These are phyloP conservation scores for Exserohilum turcica DNA, from an alignment of 2,329 filamentous ascomycete species.

Conservation along the genomic window DNA sequence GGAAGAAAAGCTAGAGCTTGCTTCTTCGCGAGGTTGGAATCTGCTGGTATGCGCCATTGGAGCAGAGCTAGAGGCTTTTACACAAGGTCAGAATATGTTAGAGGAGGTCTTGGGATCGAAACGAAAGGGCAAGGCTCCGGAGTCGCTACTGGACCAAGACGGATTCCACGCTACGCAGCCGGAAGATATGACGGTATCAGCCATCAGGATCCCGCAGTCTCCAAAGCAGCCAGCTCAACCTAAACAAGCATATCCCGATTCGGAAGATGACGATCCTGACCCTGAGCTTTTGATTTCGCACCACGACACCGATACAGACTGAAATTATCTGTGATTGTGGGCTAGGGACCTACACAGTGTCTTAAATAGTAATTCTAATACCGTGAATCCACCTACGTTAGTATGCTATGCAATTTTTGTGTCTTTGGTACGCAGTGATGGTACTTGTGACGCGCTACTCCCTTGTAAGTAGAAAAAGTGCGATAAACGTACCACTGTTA, in stretches of 20 bases:
- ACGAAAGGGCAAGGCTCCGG: conserved; percentile 33
- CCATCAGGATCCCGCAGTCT: conserved; percentile 37
- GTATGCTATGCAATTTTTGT: background rate
- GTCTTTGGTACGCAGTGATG: too few relatives aligned
- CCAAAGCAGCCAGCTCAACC: conserved; percentile 36
- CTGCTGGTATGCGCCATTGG: conserved; percentile 76
- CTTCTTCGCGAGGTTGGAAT: conserved; percentile 71
- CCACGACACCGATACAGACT: conserved; percentile 50
- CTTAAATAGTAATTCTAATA: background rate
- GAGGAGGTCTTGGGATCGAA: conserved; percentile 43
- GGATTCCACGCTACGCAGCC: conserved; percentile 18
- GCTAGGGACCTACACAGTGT: background rate
- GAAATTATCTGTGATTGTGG: background rate
- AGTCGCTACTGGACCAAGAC: conserved; percentile 27
- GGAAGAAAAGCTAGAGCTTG: conserved; percentile 59
- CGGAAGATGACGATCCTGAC: conserved; percentile 54
- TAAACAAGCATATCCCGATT: conserved; percentile 43
- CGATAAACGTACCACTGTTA: background rate
- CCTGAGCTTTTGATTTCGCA: conserved; percentile 57
- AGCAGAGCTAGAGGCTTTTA: conserved; percentile 72
- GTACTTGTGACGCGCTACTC: background rate
- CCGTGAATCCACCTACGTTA: background rate
- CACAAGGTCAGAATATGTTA: conserved; percentile 65
- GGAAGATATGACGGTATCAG: conserved; percentile 39
- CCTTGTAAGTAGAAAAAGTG: background rate